Conservation (phyloP, 2,329 filamentous ascomycete species). For the Sporothrix globosa region DNA sequence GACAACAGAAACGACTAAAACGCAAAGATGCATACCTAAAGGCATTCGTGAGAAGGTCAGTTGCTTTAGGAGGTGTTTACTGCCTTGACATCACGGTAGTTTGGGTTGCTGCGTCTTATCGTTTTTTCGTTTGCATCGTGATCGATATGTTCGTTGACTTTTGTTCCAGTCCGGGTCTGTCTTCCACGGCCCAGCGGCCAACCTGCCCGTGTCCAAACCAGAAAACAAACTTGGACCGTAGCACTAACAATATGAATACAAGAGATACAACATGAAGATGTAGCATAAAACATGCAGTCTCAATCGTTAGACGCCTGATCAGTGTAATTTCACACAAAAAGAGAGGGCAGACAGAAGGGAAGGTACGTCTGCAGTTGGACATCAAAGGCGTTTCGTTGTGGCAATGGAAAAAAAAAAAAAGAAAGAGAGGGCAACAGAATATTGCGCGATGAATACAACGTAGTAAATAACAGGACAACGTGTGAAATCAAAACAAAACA, state of each 20-base stretch:
- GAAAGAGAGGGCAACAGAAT: too few species aligned
- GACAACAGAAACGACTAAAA: not conserved
- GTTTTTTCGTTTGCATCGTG: constrained; percentile 15
- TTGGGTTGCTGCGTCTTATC: not conserved
- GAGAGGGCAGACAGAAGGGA: not conserved
- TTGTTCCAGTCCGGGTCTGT: not conserved
- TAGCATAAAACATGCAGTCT: not conserved
- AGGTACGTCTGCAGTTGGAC: not conserved
- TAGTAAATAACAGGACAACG: not conserved
- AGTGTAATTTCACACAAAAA: not conserved
- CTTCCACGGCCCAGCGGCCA: not conserved
- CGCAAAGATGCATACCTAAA: too few species aligned
- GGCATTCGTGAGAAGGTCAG: not conserved
- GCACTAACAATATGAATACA: not conserved
- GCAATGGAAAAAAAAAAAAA: not conserved
- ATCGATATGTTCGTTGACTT: not conserved
- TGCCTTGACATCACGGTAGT: too few species aligned
- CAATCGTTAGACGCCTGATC: not conserved
- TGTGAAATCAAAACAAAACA: not conserved
- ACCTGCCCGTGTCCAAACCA: not conserved
- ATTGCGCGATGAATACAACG: not conserved
- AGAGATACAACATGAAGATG: not conserved
- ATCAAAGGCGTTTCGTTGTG: not conserved
- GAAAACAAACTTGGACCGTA: not conserved
- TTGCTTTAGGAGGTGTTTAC: not conserved